Conservation (phyloP, 208 protist species). For the Lotmaria passim region DNA sequence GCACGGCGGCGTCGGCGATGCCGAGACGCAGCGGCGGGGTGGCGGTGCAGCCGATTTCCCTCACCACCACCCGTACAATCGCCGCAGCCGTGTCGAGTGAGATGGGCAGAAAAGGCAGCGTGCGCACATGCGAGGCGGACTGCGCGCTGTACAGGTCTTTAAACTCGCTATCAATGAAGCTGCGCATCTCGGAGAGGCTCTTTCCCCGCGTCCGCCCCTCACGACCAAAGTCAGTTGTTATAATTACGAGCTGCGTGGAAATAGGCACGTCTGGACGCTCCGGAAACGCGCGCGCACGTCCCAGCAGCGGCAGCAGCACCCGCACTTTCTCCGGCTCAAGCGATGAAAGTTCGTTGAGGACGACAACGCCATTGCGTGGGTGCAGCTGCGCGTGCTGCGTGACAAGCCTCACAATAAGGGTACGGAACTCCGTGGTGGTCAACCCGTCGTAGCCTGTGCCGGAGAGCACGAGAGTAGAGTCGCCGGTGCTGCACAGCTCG, state of each 20-base stretch:
- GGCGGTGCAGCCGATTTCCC: conserved; percentile 40
- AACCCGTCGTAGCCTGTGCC: conserved; percentile 69
- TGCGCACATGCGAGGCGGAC: conserved; percentile 60
- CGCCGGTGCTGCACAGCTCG: conserved; percentile 40
- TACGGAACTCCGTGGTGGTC: conserved; percentile 53
- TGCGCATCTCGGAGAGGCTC: conserved; percentile 61
- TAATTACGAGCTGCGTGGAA: conserved; percentile 48
- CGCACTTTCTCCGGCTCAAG: conserved; percentile 57
- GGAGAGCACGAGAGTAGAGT: conserved; percentile 68
- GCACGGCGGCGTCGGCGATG: conserved; percentile 37
- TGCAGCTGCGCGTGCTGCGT: conserved; percentile 42
- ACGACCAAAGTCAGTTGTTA: conserved; percentile 82
- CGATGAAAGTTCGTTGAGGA: conserved; percentile 71
- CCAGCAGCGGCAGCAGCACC: conserved; percentile 61
- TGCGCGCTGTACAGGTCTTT: conserved; percentile 50
- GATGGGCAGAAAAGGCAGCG: conserved; percentile 68
- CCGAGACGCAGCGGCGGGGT: conserved; percentile 6
- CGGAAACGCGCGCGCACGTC: conserved; percentile 50
- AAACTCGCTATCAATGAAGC: conserved; percentile 65
- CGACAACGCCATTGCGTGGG: conserved; percentile 65
- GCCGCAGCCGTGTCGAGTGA: conserved; percentile 52
- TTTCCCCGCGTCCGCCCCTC: conserved; percentile 74
- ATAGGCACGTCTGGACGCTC: conserved; percentile 43
- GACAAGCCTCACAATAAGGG: conserved; percentile 50
- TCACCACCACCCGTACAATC: conserved; percentile 48